Evolutionary conservation across 495 filamentous ascomycete species (phyloP).

Genomic region (Hamigera avellanea): DNA sequence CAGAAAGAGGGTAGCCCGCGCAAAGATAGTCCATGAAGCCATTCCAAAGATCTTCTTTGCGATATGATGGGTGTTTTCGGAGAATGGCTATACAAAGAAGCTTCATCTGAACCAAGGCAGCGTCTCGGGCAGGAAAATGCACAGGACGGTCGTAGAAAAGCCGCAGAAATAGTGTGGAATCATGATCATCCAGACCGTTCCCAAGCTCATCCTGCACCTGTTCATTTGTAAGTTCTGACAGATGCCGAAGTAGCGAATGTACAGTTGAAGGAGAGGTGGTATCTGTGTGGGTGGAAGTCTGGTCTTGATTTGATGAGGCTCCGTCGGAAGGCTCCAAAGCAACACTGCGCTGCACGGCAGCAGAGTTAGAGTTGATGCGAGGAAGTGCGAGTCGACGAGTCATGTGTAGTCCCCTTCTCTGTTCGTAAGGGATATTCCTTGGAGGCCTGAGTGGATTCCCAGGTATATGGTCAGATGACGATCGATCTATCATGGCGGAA

Average conservation of each 20-base stretch:
- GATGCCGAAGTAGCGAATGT: conserved; percentile 20
- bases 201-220: conserved; percentile 28
- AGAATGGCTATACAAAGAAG: conserved; percentile 25
- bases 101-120: conserved; percentile 19
- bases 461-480: conserved; percentile 12
- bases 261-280: not conserved
- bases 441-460: conserved; percentile 4
- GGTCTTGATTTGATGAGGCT: no score
- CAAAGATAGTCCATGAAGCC: conserved; percentile 19
- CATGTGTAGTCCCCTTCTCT: conserved; percentile 9
- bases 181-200: conserved; percentile 22
- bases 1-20: conserved; percentile 23
- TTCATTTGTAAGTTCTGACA: conserved; percentile 18
- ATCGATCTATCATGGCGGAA: conserved; percentile 7
- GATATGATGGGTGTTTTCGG: conserved; percentile 27
- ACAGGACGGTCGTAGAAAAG: conserved; percentile 29
- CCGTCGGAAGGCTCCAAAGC: no score
- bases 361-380: no score
- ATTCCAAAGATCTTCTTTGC: conserved; percentile 17
- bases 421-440: conserved; percentile 5
- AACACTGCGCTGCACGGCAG: no score
- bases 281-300: no score
- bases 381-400: not conserved
- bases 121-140: conserved; percentile 14
- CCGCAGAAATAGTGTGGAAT: conserved; percentile 38